These are phyloP conservation scores for Fusarium chlamydosporum DNA, from an alignment of 2,329 filamentous ascomycete genomes.

Conservation along the genomic window DNA sequence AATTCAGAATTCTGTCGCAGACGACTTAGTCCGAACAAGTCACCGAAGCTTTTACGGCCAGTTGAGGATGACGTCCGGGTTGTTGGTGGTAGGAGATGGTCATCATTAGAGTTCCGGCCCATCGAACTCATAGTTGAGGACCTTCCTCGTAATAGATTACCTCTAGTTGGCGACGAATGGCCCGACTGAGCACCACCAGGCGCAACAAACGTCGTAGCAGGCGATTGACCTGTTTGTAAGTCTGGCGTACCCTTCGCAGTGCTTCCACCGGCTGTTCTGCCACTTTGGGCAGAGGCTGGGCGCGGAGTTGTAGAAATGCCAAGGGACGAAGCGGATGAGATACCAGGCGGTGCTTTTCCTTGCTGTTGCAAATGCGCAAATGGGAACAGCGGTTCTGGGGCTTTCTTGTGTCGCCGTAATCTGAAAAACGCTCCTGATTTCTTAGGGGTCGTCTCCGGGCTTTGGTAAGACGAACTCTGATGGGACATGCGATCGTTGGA, in stretches of 20 bases:
- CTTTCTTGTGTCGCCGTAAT: conserved; percentile 81
- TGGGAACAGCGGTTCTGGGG: conserved; percentile 84
- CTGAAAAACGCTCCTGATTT: conserved; percentile 83
- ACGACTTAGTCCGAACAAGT: conserved; percentile 83
- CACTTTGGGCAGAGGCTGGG: conserved; percentile 56
- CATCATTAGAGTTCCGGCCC: conserved; percentile 78
- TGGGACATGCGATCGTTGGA: conserved; percentile 74
- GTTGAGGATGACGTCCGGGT: conserved; percentile 87
- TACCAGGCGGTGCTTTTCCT: conserved; percentile 60
- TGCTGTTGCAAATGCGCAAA: conserved; percentile 85
- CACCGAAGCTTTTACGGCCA: conserved; percentile 94
- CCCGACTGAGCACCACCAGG: conserved; percentile 63
- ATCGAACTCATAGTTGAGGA: conserved; percentile 93
- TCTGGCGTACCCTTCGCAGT: conserved; percentile 38
- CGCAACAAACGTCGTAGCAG: conserved; percentile 64
- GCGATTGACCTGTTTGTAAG: conserved; percentile 54
- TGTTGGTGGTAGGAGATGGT: conserved; percentile 75
- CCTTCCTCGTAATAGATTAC: conserved; percentile 75
- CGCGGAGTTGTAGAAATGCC: conserved; percentile 53
- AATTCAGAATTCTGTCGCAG: conserved; percentile 87
- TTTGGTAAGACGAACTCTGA: conserved; percentile 68
- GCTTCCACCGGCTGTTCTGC: conserved; percentile 43
- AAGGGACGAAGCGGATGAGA: conserved; percentile 62
- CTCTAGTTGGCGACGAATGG: conserved; percentile 77
- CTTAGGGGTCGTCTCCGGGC: conserved; percentile 72